Conservation (phyloP, 2,329 filamentous ascomycete genomes). For the Aspergillus terreus region DNA sequence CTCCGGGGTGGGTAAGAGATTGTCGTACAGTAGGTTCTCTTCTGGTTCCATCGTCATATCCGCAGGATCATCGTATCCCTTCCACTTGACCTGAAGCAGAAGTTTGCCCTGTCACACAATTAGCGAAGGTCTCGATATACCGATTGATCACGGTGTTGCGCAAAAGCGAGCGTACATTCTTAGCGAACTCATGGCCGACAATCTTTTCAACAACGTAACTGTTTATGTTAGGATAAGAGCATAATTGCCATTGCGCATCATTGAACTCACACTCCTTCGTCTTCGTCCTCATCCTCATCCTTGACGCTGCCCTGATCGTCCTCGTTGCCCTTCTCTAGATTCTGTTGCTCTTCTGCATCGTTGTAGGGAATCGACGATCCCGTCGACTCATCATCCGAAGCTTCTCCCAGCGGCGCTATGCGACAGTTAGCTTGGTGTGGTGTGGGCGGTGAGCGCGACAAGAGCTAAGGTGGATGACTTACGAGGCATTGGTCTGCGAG, state of each 20-base stretch:
- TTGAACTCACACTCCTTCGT: conserved; percentile 34
- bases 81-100: conserved; percentile 45
- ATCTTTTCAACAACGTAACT: conserved; percentile 43
- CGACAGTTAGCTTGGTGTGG: conserved; percentile 12
- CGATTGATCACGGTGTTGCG: conserved; percentile 1
- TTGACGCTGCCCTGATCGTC: conserved; percentile 9
- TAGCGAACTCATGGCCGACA: conserved; percentile 33
- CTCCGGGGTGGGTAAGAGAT: not conserved
- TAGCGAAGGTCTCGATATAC: conserved; percentile 10
- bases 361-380: conserved; percentile 38
- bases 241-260: conserved; percentile 6
- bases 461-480: conserved; percentile 20
- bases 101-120: conserved; percentile 32
- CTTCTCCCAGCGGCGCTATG: conserved; percentile 28
- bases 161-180: conserved; percentile 28
- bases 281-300: conserved; percentile 24
- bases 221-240: conserved; percentile 11
- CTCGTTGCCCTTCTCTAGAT: conserved; percentile 16
- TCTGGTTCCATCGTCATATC: conserved; percentile 47
- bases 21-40: conserved; percentile 39
- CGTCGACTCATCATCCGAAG: conserved; percentile 35
- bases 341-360: conserved; percentile 17
- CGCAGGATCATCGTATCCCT: conserved; percentile 40
- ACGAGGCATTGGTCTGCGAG: conserved; percentile 38
- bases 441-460: conserved; percentile 6